Base-by-base conservation (phyloP, 1,284 basidiomycete species). In the Albatrellus sp. region DNA sequence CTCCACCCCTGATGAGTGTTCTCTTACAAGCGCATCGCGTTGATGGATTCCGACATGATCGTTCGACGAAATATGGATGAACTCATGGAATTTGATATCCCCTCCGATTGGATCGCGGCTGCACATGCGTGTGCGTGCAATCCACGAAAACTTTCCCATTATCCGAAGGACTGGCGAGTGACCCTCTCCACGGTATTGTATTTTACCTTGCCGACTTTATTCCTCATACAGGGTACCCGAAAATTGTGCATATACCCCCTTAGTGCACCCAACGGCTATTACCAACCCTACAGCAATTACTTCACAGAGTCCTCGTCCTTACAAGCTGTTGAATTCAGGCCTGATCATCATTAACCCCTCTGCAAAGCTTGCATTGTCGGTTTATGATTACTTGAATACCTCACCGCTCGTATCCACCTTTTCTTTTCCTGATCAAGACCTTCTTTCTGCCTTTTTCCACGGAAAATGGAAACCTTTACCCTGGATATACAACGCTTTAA, bases 61-160 rank as follows among this genome's bases (percentile, higher is more conserved):
- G 72, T 96, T 17, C 66, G 75, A 58, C 72, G 68, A 39, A 89
- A 88, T 50, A 94, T 98, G 86, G 94, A 98, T 62, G 91, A 94
- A 50, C 68, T 98, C 42, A 80, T 97, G 67, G 70, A 80, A 17
- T 54, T 89, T 24, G 70, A 77, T 9, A 63, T 91, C 2, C 74
- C 73, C 5, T 54, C 57, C 17, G 83, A 78, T 52, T 76, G 79
- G 61, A 92, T 98, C 47, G 90, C 87, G 2, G 90, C 90, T 0
- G 73, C 69, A 0, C 92, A 93, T 52, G 92, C 80, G 7, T 98
- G 93, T 58, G 83, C 91, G 1, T 98, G 93, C 68, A 98, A 98
- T 59, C 93, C 93, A 8, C 76, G 80, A 43, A 80, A 78, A 57
- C 63, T 93, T 36, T 53, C 70, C 1, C 87, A 92, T 56, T 98